Base-by-base conservation (phyloP, 805 yeast species). In the Torulaspora microellipsoides region DNA sequence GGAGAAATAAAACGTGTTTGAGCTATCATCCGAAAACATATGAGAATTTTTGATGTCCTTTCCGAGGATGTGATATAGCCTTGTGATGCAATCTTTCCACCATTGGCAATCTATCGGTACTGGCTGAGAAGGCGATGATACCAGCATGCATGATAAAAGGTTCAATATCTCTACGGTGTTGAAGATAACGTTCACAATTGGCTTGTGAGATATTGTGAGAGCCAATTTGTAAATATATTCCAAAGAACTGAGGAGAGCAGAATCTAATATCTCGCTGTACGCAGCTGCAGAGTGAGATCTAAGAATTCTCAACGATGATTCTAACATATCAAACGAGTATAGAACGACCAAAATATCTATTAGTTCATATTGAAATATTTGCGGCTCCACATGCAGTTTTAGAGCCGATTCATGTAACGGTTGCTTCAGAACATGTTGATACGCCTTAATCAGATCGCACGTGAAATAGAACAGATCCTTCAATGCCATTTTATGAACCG, bases 311-410 rank as follows among this genome's bases (percentile, higher is more conserved):
- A 65, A 54, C 13, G 78, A 58, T 0, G 68, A 64, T 51, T 82
- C 88, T 15, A 83, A 51, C 2, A 79, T 63, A 54, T 83, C 89
- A 60, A 78, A 68, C 2, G 77, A 64, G 55, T 73, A 76, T 0
- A 74, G 59, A 5, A 81, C 62, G 0, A 71, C 67, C 46, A 80
- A 68, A 25, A 73, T 72, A 43, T 81, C 80, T 2, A 82, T 56
- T 3, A 76, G 58, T 45, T 71, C 72, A 15, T 58, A 59, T 47
- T 73, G 82, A 42, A 72, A 67, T 4, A 72, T 70, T 37, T 59
- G 59, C 8, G 64, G 59, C 1, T 55, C 56, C 10, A 60, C 60
- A 38, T 58, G 48, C 10, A 56, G 31, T 15, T 58, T 58, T 25
- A 56, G 29, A 27, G 51, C 46, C 3, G 52, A 45, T 25, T 56